Evolutionary conservation across 305 asterid genomes (phyloP), one percentile per base, ranked within the genome.

Genomic region (Rubia tinctorum): DNA sequence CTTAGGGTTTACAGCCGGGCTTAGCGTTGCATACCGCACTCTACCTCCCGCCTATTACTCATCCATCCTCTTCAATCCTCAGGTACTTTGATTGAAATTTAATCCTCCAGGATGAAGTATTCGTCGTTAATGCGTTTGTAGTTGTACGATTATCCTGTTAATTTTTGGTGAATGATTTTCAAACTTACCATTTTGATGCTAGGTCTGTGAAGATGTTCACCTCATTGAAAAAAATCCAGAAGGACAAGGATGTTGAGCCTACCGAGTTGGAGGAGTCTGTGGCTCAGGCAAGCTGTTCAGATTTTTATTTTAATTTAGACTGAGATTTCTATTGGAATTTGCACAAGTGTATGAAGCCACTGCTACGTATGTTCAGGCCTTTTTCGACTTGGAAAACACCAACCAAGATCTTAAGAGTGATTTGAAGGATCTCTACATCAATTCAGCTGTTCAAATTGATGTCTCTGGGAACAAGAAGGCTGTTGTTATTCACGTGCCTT

Each of bases 301-400:
- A 17, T 27, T 17, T 27, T 23, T 18, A 13, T 20, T 0, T 66
- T 10, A 15, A 66, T 10, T 20, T 0, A 18, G 25, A 6, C 14
- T 25, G 13, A 7, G 7, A 25, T 27, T 20, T 10, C 4, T 1
- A 42, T 9, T 47, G 30, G 47, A 13, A 39, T n/a, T 11, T 18
- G 1, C 8, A 66, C 13, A 42, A 1, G 1, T 17, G 55, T 40
- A 11, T 13, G 34, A 40, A 65, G 37, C 58, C 18, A 1, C 22
- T 61, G 25, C 20, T 25, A 15, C 56, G 7, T 4, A 1, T 49
- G 15, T 66, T 7, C 61, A 81, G 82, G 84, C 84, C 66, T 81
- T 81, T 68, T 81, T 81, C 75, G 82, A 78, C 61, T 77, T 81
- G 80, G 84, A 81, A 58, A 81, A 78, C 69, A 75, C 82, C 69